Evolutionary conservation across 345 rosid species (phyloP), one percentile per base, ranked within the genome.

Genomic region (Anastatica hierochuntica): DNA sequence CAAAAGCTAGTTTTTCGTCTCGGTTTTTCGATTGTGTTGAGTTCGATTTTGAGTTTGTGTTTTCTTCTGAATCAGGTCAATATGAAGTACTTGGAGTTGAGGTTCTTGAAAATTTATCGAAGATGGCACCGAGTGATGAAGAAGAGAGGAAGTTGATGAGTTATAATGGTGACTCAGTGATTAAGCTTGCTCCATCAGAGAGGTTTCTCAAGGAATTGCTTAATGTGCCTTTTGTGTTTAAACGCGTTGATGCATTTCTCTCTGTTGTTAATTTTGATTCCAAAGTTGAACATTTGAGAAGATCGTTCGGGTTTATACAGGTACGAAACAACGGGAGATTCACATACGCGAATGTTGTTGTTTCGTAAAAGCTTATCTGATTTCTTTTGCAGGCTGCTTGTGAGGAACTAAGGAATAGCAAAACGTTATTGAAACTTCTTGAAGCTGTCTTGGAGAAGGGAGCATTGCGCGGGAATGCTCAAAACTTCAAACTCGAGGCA

Each of bases 41-140:
- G 51, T 13, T 21, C 48, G 27, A 46, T 7, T 52, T 42, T 67
- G 31, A 67, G 18, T 30, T 52, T 15, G 1, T 51, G 14, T 36
- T 3, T 27, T 46, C 18, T 27, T 58, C 18, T 49, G 15, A 19
- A 57, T 67, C 78, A 94, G 99, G 99, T 53, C 75, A 83, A 50
- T 74, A 78, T 5, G 95, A 82, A 54, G 67, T 81, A 9, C 70
- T 94, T 55, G 97, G 97, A 43, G 73, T 85, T 42, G 99, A 94
- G 58, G 85, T 94, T 37, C 84, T 94, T 20, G 95, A 88, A 66
- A 85, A 89, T 65, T 63, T 94, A 66, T 64, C 77, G 31, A 82
- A 83, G 75, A 74, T 94, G 79, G 84, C 87, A 43, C 95, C 85
- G 10, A 79, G 85, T 6, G 73, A 81, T 63, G 99, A 94, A 67